These are phyloP conservation scores for Blastomyces emzantsi DNA, from an alignment of 2,329 filamentous ascomycete genomes.

Conservation along the genomic window DNA sequence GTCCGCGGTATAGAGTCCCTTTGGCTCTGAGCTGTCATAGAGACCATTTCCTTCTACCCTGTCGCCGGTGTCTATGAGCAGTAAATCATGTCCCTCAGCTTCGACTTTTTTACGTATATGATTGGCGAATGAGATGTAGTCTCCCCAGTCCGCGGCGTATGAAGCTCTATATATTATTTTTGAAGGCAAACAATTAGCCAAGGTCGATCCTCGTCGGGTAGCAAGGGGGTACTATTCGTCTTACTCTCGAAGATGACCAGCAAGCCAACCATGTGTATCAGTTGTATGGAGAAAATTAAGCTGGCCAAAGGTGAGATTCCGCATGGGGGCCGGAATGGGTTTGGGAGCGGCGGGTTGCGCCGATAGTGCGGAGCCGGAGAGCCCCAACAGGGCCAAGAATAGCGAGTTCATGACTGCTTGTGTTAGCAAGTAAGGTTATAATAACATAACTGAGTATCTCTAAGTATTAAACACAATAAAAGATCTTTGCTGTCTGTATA, in stretches of 20 bases:
- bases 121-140: constrained; percentile 86
- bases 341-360: constrained; percentile 72
- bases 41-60: constrained; percentile 89
- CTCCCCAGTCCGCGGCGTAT: constrained; percentile 89
- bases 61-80: constrained; percentile 95
- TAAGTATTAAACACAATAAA: neutral
- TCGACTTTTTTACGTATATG: constrained; percentile 75
- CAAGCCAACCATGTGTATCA: constrained; percentile 93
- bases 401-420: constrained; percentile 11
- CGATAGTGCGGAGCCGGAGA: constrained; percentile 30
- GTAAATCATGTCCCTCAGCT: constrained; percentile 65
- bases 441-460: constrained; percentile 1
- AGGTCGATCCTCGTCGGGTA: neutral
- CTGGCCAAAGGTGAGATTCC: constrained; percentile 82
- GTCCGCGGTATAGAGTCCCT: constrained; percentile 79
- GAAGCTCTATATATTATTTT: constrained; percentile 54
- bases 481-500: neutral
- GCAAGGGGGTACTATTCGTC: neutral
- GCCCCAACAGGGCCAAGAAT: constrained; percentile 15
- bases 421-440: neutral
- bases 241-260: constrained; percentile 83
- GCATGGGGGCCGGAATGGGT: constrained; percentile 70
- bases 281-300: constrained; percentile 97
- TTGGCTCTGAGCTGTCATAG: constrained; percentile 81
- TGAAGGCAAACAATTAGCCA: constrained; percentile 16